Evolutionary conservation across 352 stramenopile genomes (phyloP).

Genomic region (Phytophthora sojae): DNA sequence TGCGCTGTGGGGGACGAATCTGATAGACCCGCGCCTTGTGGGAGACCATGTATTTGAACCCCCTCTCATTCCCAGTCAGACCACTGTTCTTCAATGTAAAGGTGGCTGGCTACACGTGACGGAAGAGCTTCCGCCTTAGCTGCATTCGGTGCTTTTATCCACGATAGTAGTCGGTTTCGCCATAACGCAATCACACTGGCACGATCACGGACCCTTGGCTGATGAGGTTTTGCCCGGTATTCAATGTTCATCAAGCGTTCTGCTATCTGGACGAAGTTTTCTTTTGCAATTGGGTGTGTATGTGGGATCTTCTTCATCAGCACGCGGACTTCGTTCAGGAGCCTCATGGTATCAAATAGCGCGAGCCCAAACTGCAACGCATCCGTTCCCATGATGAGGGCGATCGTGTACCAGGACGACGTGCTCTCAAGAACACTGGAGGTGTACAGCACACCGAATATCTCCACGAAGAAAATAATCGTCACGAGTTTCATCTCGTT

Average conservation of each 20-base stretch:
- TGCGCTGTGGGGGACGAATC: background rate
- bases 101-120: background rate
- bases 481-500: background rate
- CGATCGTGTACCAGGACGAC: background rate
- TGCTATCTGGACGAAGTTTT: background rate
- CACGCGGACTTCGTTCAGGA: background rate
- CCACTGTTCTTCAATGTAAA: background rate
- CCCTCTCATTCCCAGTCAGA: background rate
- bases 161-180: background rate
- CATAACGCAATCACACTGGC: background rate
- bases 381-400: background rate
- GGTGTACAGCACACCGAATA: background rate
- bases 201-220: background rate
- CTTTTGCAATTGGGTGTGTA: background rate
- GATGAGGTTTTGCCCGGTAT: background rate
- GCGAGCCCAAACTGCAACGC: background rate
- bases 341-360: background rate
- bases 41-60: background rate
- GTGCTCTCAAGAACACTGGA: background rate
- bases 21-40: background rate
- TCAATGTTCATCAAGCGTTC: background rate
- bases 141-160: background rate
- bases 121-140: background rate
- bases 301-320: background rate
- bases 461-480: background rate